Evolutionary conservation across 306 rosid species (phyloP).

Genomic region (Rosa persica): DNA sequence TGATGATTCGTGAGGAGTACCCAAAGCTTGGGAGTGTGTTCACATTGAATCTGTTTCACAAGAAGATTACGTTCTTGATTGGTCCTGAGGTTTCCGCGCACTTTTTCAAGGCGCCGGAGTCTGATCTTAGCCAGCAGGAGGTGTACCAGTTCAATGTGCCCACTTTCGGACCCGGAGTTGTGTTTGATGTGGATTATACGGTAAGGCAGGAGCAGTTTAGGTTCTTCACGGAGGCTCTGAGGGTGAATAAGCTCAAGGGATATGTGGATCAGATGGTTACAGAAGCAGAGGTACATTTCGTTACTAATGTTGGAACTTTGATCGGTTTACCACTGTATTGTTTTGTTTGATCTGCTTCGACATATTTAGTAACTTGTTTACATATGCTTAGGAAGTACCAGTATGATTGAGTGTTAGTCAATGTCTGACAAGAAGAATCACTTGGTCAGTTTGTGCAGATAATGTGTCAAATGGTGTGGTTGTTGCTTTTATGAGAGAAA

Average conservation of each 20-base stretch:
- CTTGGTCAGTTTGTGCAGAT: background rate
- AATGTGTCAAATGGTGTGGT: background rate
- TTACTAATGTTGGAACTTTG: background rate
- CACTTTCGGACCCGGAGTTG: conserved; percentile 94
- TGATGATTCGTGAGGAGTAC: conserved; percentile 77
- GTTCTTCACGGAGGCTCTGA: conserved; percentile 87
- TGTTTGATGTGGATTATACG: conserved; percentile 89
- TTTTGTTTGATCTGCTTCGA: background rate
- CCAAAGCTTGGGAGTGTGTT: conserved; percentile 87
- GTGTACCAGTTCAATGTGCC: conserved; percentile 95
- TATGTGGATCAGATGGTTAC: conserved; percentile 94
- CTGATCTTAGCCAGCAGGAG: conserved; percentile 94
- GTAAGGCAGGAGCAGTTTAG: conserved; percentile 88
- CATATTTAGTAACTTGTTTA: background rate
- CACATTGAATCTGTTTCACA: conserved; percentile 64
- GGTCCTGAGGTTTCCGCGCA: conserved; percentile 95
- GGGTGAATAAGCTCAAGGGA: conserved; percentile 76
- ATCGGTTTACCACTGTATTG: background rate
- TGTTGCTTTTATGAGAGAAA: background rate
- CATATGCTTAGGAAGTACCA: background rate
- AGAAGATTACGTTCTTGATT: conserved; percentile 75
- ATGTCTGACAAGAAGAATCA: background rate
- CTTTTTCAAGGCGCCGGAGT: conserved; percentile 82
- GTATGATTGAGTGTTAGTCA: background rate
- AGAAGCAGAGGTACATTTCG: conserved; percentile 65